Base-by-base conservation (phyloP, 2,329 filamentous ascomycete species). In the Mycosphaerella sp. region DNA sequence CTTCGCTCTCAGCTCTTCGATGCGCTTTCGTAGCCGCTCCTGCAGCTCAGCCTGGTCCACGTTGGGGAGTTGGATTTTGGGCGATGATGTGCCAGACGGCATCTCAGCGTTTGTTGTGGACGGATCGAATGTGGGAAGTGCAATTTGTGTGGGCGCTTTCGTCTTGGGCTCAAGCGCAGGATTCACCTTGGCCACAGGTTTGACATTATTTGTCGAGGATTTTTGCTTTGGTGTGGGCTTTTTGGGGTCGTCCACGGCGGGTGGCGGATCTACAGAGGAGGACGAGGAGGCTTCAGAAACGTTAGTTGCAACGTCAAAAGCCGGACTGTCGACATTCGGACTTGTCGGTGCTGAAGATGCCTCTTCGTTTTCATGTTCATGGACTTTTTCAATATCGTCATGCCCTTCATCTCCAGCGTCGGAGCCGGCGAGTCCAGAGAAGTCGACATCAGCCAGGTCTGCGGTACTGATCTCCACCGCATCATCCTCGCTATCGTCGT, bases 1-100 rank as follows among this genome's bases (percentile, higher is more conserved):
- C 26, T 84, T 84, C 8, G 88, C 87, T 56, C 92, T 87, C 47
- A 97, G 82, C 44, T 85, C 85, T 63, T 93, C 88, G 52, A 98
- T 90, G 58, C 84, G 87, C 62, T 87, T 87, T 53, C 87, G 84
- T 48, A 98, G 78, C 43, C 91, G 85, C 54, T 85, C 83, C 65
- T 87, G 84, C 45, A 95, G 81, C 26, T 85, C 82, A 56, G 88
- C 83, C 41, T 85, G 85, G 66, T 91, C 85, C 58, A 83, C 76
- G 52, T 85, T 85, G 56, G 73, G 75, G 46, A 66, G 64, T 62
- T 69, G 64, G 62, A 70, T 49, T 58, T 68, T 66, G 2, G 66
- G 67, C 31, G 67, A 69, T 17, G 65, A 66, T 40, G 59, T 65
- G 44, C 66, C 64, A 7, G 59, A 64, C n/a, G 57, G 45, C 23